phyloP scores from a whole-genome alignment of 148 eudicot species.

The Pharnaceum exiguum region DNA sequence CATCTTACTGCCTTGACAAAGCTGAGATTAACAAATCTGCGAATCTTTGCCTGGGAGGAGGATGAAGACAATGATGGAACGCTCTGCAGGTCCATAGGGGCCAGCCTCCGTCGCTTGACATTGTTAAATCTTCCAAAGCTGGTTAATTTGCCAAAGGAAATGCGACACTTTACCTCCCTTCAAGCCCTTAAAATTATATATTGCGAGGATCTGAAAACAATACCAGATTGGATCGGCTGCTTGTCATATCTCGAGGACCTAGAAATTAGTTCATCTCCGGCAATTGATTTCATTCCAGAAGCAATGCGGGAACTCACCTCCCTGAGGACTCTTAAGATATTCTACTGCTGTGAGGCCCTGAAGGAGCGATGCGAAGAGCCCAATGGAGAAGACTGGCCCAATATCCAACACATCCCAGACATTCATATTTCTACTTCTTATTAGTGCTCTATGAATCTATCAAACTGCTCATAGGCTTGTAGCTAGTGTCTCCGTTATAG shows the following conservation, averaged over 20 bases:
- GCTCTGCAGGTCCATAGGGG: background rate
- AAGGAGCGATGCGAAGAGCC: background rate
- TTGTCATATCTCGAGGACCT: slow-evolving; percentile 1
- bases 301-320: background rate
- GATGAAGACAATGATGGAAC: background rate
- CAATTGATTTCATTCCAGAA: background rate
- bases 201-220: background rate
- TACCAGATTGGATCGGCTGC: slow-evolving; percentile 7
- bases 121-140: background rate
- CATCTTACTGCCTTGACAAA: background rate
- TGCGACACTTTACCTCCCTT: slow-evolving; percentile 5
- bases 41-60: background rate
- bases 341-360: background rate
- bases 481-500: no score
- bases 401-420: background rate
- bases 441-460: no score
- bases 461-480: no score
- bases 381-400: slow-evolving; percentile 6
- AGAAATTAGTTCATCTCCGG: fast-evolving
- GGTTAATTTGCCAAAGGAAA: background rate
- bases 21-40: background rate
- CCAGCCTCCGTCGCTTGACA: background rate
- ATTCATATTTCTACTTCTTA: no score
- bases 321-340: background rate
- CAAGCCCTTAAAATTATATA: background rate